These are phyloP conservation scores for Coemansia sp. DNA, from an alignment of 192 early-diverging fungal species.

Conservation along the genomic window DNA sequence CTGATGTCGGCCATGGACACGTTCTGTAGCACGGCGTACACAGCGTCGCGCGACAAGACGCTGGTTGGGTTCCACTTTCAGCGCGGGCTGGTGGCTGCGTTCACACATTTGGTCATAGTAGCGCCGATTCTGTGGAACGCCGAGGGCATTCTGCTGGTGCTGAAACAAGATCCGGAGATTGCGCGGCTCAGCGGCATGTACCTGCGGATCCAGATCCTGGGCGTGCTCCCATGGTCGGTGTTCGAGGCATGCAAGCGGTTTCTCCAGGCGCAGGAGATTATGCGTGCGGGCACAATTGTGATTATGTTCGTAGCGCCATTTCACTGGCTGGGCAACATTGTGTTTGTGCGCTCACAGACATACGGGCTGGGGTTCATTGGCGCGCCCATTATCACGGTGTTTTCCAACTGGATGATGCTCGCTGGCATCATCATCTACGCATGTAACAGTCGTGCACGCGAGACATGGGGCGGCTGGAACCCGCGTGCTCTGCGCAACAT, in stretches of 20 bases:
- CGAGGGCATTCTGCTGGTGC: constrained; percentile 65
- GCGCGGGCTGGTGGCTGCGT: constrained; percentile 25
- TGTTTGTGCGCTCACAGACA: constrained; percentile 67
- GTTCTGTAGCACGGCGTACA: constrained; percentile 27
- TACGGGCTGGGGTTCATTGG: constrained; percentile 74
- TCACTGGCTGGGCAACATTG: constrained; percentile 71
- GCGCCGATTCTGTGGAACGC: constrained; percentile 23
- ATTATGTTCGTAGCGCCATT: constrained; percentile 66
- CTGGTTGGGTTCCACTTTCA: constrained; percentile 40
- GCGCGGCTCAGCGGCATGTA: constrained; percentile 62
- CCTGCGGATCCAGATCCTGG: constrained; percentile 63
- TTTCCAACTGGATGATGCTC: constrained; percentile 70
- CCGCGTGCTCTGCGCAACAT: constrained; percentile 63
- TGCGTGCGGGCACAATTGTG: constrained; percentile 76
- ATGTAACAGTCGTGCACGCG: constrained; percentile 57
- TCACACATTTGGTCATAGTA: constrained; percentile 6
- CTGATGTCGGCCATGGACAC: constrained; percentile 54
- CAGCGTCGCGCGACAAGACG: constrained; percentile 30
- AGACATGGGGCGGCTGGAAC: constrained; percentile 86
- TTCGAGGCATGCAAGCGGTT: constrained; percentile 81
- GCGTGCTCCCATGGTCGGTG: constrained; percentile 69
- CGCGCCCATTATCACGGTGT: constrained; percentile 70
- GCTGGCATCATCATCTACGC: constrained; percentile 65
- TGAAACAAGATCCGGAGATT: constrained; percentile 65
- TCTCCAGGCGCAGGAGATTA: constrained; percentile 80